phyloP scores from a whole-genome alignment of 257 asterid species.

The Capsicum pubescens region DNA sequence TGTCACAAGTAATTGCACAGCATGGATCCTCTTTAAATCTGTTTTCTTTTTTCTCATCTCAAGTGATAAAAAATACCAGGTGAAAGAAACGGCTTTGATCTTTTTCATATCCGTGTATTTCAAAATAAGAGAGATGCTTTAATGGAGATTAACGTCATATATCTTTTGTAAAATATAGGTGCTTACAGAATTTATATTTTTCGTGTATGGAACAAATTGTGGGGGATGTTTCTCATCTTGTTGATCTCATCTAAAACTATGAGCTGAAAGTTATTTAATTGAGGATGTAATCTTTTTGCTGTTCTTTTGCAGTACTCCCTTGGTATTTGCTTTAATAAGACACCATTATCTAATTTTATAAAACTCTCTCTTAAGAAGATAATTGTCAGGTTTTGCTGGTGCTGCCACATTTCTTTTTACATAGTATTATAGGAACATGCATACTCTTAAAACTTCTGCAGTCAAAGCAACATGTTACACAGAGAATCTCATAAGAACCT shows the following conservation, averaged over 20 bases:
- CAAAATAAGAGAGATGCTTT: conserved; percentile 15
- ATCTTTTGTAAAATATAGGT: conserved; percentile 1
- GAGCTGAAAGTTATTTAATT: neutral
- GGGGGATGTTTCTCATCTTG: neutral
- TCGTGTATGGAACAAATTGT: conserved; percentile 1
- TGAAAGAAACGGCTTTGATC: neutral
- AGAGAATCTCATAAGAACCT: neutral
- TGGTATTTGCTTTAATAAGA: neutral
- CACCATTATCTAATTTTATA: neutral
- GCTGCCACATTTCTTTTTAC: neutral
- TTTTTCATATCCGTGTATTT: neutral
- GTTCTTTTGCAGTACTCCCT: conserved; percentile 17
- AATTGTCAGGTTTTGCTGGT: neutral
- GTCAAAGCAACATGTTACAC: neutral
- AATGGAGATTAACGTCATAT: neutral
- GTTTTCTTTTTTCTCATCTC: conserved; percentile 1
- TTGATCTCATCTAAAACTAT: no score
- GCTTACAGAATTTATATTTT: conserved; percentile 9
- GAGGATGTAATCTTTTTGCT: neutral
- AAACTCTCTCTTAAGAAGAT: neutral
- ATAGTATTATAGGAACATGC: neutral
- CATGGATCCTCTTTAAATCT: neutral
- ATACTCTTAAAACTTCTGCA: neutral
- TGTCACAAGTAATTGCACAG: neutral
- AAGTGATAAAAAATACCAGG: neutral